These are phyloP conservation scores for Monosporozyma unispora DNA, from an alignment of 805 yeast species.

Conservation along the genomic window DNA sequence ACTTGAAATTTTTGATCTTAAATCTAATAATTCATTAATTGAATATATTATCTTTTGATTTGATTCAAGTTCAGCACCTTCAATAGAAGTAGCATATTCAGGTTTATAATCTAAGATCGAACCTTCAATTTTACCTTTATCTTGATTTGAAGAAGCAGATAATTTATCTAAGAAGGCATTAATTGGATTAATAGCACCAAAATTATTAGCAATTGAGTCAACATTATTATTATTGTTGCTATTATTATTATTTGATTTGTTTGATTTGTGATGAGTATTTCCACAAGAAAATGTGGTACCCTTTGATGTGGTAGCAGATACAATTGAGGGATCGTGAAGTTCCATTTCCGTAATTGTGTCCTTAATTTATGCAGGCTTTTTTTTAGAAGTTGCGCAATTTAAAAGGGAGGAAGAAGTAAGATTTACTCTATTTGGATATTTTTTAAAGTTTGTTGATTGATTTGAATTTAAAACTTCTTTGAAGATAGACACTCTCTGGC, in stretches of 20 bases:
- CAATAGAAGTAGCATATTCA: background rate
- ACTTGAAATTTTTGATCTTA: conserved; percentile 19
- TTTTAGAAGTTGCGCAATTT: background rate
- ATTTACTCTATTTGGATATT: too few relatives aligned
- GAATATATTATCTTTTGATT: conserved; percentile 19
- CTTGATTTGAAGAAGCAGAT: background rate
- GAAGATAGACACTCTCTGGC: too few relatives aligned
- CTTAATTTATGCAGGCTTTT: too few relatives aligned
- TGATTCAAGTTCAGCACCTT: background rate
- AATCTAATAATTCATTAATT: conserved; percentile 21
- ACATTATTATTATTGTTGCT: background rate
- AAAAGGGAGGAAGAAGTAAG: background rate
- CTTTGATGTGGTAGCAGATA: conserved; percentile 6
- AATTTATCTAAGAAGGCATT: background rate
- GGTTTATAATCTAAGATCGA: conserved; percentile 17
- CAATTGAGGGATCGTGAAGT: conserved; percentile 17
- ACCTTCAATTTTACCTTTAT: background rate
- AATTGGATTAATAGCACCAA: background rate
- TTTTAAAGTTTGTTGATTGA: too few relatives aligned
- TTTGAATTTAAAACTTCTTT: too few relatives aligned
- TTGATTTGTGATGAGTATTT: background rate
- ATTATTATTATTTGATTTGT: background rate
- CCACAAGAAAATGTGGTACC: background rate
- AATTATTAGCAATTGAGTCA: background rate
- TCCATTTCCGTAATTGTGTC: conserved; percentile 8